A percentile compares a stretch with the other conserved stretches of the same genome.
These are phyloP conservation scores for Penicillium paradoxum DNA, from an alignment of 495 filamentous ascomycete species.

Conservation along the genomic window DNA sequence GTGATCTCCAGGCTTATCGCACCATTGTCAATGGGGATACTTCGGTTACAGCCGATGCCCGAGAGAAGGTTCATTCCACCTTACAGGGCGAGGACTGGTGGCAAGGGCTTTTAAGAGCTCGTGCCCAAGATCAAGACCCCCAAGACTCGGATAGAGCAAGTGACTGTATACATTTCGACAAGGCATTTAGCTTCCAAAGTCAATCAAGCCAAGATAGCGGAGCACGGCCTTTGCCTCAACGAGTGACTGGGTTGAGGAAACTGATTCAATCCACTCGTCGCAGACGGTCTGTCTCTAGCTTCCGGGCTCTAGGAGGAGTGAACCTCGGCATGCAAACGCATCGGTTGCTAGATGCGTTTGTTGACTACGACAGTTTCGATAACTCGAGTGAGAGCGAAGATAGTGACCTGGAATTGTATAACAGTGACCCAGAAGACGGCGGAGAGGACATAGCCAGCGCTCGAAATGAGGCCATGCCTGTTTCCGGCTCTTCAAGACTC, in stretches of 20 bases:
- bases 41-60: slow-evolving; percentile 39
- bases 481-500: slow-evolving; percentile 6
- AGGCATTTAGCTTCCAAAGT: slow-evolving; percentile 46
- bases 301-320: slow-evolving; percentile 57
- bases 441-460: slow-evolving; percentile 20
- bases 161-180: slow-evolving; percentile 21
- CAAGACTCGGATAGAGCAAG: slow-evolving; percentile 11
- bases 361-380: slow-evolving; percentile 48
- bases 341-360: slow-evolving; percentile 58
- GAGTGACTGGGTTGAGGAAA: slow-evolving; percentile 46
- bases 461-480: slow-evolving; percentile 4
- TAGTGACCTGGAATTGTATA: slow-evolving; percentile 40
- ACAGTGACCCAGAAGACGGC: slow-evolving; percentile 26
- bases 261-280: slow-evolving; percentile 46
- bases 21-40: slow-evolving; percentile 67
- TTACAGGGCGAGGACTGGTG: slow-evolving; percentile 76
- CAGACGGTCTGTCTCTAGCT: slow-evolving; percentile 60
- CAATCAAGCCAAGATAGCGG: slow-evolving; percentile 52
- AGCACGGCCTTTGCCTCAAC: slow-evolving; percentile 31
- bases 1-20: slow-evolving; percentile 67
- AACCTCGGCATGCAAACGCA: slow-evolving; percentile 76
- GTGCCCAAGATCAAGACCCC: slow-evolving; percentile 34
- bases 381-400: slow-evolving; percentile 47
- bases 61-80: slow-evolving; percentile 50
- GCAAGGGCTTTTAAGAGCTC: slow-evolving; percentile 63